phyloP scores from a whole-genome alignment of 768 basidiomycete species.

The Boletus subparvulus region DNA sequence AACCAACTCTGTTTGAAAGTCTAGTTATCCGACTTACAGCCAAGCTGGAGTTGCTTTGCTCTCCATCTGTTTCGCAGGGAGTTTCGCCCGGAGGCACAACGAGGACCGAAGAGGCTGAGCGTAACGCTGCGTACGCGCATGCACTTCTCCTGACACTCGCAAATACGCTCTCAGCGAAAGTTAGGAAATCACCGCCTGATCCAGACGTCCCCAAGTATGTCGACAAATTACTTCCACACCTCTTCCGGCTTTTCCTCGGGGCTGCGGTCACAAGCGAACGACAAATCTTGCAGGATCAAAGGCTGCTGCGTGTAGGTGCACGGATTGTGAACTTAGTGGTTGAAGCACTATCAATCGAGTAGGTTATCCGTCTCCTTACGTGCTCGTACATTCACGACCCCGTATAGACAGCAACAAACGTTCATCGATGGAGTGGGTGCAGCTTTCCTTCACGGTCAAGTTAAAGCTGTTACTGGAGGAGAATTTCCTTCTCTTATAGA shows the following conservation, averaged over 20 bases:
- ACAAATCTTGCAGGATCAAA: constrained; percentile 38
- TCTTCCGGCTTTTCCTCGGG: constrained; percentile 65
- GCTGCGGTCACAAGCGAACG: constrained; percentile 33
- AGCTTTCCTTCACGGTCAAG: constrained; percentile 44
- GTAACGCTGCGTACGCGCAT: constrained; percentile 80
- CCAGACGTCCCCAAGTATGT: constrained; percentile 78
- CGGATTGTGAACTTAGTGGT: constrained; percentile 67
- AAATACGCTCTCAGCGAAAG: constrained; percentile 57
- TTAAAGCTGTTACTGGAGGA: constrained; percentile 53
- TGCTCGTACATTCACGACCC: not conserved
- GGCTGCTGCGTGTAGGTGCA: constrained; percentile 44
- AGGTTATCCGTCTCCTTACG: constrained; percentile 34
- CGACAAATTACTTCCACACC: constrained; percentile 67
- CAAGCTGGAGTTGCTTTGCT: constrained; percentile 72
- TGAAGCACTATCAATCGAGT: constrained; percentile 65
- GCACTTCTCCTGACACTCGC: constrained; percentile 72
- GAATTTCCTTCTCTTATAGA: constrained; percentile 39
- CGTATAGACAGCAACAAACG: constrained; percentile 54
- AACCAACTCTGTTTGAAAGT: constrained; percentile 78
- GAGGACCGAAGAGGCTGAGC: constrained; percentile 48
- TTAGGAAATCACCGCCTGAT: constrained; percentile 46
- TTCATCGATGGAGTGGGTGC: constrained; percentile 46
- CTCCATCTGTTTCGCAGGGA: constrained; percentile 24
- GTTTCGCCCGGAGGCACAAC: not conserved
- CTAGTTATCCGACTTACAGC: constrained; percentile 74